Base-by-base conservation (phyloP, 169 alveolate species). In the Cryptosporidium baileyi region DNA sequence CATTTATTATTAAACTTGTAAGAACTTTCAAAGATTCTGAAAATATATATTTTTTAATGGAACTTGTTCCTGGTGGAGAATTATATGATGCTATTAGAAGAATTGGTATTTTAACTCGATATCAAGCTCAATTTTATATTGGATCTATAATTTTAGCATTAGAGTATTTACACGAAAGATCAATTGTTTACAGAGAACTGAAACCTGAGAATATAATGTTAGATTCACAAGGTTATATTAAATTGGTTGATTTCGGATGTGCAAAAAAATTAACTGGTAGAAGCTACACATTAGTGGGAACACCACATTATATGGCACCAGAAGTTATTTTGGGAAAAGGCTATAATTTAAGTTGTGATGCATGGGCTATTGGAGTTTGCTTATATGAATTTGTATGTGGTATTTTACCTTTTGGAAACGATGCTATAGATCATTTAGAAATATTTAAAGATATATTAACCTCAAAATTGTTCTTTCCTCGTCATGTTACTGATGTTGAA, bases 311-410 rank as follows among this genome's bases (percentile, higher is more conserved):
- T 60, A 96, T 96, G 99, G 98, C 99, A 5, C 98, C 99, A 8
- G 97, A 96, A 52, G 94, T 95, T 49, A 92, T 96, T 24, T 85
- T 94, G 26, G 99, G 99, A 45, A 94, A 96, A 82, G 99, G 99
- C 0, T 97, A 97, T 89, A 94, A 96, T n/a, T 95, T 95, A 63
- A 92, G 96, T 22, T 98, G 96, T 40, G 99, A 98, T 88, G 93
- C 95, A 7, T 98, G 99, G 99, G 93, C 98, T 13, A 89, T 97
- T 54, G 99, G 99, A n/a, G 95, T 97, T 11, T 95, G 98, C 74
- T 93, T 98, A n/a, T 98, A 95, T 89, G 99, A 97, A 82, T 97
- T 98, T 82, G 89, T 98, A 80, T 96, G 99, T 81, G 99, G 99
- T 0, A 95, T 94, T 24, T 95, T 97, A 17, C 99, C 99, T 15